phyloP scores from a whole-genome alignment of 2,329 filamentous ascomycete species.

The Pseudogymnoascus sp. region DNA sequence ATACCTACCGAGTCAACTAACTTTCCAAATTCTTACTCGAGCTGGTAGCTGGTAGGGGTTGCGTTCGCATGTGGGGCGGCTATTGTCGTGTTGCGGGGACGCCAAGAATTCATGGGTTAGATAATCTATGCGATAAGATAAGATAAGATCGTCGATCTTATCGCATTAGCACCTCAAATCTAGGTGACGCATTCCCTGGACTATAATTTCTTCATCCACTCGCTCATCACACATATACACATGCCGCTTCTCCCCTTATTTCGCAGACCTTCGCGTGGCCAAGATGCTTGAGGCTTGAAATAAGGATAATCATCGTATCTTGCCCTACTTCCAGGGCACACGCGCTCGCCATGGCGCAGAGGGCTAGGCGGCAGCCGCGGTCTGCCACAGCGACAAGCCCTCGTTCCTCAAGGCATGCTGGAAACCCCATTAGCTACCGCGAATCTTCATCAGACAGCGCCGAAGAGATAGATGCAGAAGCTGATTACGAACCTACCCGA shows the following conservation, averaged over 20 bases:
- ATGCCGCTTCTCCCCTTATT: not conserved
- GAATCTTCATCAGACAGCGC: not conserved
- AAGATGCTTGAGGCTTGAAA: not conserved
- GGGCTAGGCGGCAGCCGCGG: not conserved
- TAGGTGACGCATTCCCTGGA: not conserved
- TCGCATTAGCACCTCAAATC: not conserved
- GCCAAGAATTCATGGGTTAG: no score
- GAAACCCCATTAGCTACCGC: not conserved
- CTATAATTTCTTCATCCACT: not conserved
- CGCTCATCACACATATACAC: not conserved
- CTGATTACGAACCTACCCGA: not conserved
- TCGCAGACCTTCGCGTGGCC: not conserved
- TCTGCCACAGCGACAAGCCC: not conserved
- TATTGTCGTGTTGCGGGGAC: no score
- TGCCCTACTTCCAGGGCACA: not conserved
- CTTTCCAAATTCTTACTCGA: no score
- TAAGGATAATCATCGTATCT: not conserved
- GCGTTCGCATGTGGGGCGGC: no score
- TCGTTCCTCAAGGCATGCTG: not conserved
- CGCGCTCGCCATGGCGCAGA: not conserved
- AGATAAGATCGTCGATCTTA: not conserved
- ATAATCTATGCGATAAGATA: not conserved
- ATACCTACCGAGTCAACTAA: no score
- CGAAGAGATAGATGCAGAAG: not conserved
- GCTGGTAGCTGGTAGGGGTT: no score